Evolutionary conservation across 2,329 filamentous ascomycete genomes (phyloP).

Genomic region (Fusarium nodosum): DNA sequence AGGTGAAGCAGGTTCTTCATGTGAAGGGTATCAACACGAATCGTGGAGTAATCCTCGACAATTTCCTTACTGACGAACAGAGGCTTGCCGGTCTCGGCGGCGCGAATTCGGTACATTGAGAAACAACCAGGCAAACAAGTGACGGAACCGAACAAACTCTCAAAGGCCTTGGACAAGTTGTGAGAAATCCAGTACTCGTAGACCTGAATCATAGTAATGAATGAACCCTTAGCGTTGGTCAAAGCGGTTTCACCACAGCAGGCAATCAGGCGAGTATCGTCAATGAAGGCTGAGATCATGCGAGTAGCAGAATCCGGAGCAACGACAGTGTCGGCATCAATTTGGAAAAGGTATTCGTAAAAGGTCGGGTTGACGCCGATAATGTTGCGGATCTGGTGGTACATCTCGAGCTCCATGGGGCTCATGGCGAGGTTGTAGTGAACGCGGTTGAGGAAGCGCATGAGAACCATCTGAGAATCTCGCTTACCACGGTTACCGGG

Average conservation of each 20-base stretch:
- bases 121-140: slow-evolving; percentile 99
- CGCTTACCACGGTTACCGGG: slow-evolving; percentile 98
- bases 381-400: slow-evolving; percentile 98
- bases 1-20: slow-evolving; percentile 98
- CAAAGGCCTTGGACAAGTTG: slow-evolving; percentile 96
- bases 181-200: slow-evolving; percentile 99
- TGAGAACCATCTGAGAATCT: slow-evolving; percentile 98
- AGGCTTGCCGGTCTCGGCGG: slow-evolving; percentile 93
- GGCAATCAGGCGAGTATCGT: slow-evolving; percentile 93
- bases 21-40: slow-evolving; percentile 96
- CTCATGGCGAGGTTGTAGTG: slow-evolving; percentile 98
- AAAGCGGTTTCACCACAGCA: slow-evolving; percentile 95
- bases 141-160: slow-evolving; percentile 95
- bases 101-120: slow-evolving; percentile 97
- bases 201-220: slow-evolving; percentile 99
- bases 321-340: slow-evolving; percentile 97
- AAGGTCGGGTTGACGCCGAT: slow-evolving; percentile 99
- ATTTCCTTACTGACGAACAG: slow-evolving; percentile 96
- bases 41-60: slow-evolving; percentile 87
- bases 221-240: slow-evolving; percentile 91
- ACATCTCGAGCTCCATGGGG: slow-evolving; percentile 96
- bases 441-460: slow-evolving; percentile 99
- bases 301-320: slow-evolving; percentile 90
- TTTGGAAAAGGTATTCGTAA: slow-evolving; percentile 96
- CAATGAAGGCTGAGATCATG: slow-evolving; percentile 90